These are phyloP conservation scores for Salix purpurea DNA, from an alignment of 345 rosid species.

Conservation along the genomic window DNA sequence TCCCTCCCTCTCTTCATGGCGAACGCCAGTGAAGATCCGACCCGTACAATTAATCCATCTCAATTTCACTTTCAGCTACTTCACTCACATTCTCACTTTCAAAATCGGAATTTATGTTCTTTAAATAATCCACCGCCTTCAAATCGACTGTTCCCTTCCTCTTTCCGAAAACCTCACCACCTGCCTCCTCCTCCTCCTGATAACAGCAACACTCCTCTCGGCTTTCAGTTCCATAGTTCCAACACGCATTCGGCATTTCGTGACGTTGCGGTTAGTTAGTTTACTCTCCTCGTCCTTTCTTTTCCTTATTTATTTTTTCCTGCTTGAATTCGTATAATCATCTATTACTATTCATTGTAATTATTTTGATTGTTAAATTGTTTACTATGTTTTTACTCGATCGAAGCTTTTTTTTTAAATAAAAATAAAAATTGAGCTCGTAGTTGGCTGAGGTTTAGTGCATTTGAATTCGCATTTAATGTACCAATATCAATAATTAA, in stretches of 20 bases:
- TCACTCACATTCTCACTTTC: slow-evolving; percentile 25
- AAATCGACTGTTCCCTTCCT: slow-evolving; percentile 17
- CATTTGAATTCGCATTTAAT: too few species aligned
- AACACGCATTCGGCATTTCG: slow-evolving; percentile 34
- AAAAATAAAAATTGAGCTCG: too few species aligned
- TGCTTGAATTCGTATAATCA: neutral
- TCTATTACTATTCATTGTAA: neutral
- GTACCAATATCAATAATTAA: too few species aligned
- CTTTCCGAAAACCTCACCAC: neutral
- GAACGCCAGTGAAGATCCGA: slow-evolving; percentile 44
- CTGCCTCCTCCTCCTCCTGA: slow-evolving; percentile 9
- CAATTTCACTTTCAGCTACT: slow-evolving; percentile 40
- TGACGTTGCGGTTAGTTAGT: slow-evolving; percentile 32
- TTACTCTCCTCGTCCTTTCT: neutral
- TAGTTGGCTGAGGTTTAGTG: too few species aligned
- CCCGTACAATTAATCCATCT: slow-evolving; percentile 26
- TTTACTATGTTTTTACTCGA: neutral
- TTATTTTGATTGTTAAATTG: neutral
- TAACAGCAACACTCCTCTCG: slow-evolving; percentile 7
- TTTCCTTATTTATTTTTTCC: neutral
- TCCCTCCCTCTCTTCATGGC: slow-evolving; percentile 31
- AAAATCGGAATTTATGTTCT: slow-evolving; percentile 15
- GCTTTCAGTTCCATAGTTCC: slow-evolving; percentile 1
- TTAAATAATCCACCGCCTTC: neutral
- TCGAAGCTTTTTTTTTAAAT: neutral